Conservation (phyloP, 441 rosid genomes). For the Bruguiera hainesii region DNA sequence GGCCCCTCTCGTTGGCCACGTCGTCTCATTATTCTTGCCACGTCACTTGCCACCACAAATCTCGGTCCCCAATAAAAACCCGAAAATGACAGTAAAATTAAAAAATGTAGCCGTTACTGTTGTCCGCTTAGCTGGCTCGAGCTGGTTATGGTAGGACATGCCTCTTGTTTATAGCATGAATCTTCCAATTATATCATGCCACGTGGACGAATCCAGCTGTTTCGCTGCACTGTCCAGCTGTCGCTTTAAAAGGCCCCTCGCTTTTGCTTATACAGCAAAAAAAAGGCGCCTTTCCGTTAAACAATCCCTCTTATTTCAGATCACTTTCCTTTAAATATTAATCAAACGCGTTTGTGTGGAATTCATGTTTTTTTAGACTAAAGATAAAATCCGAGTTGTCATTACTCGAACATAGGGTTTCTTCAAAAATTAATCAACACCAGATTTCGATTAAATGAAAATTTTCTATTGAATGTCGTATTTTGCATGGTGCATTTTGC, state of each 20-base stretch:
- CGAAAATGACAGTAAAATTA: constrained; percentile 10
- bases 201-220: constrained; percentile 39
- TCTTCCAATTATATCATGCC: constrained; percentile 8
- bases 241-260: constrained; percentile 27
- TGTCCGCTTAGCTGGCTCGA: constrained; percentile 39
- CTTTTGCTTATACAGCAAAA: not conserved
- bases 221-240: constrained; percentile 40
- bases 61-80: not conserved
- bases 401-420: too few species aligned
- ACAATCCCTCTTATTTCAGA: too few species aligned
- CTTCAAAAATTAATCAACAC: too few species aligned
- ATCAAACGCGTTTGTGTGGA: too few species aligned
- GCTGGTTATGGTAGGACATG: constrained; percentile 36
- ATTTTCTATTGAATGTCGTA: too few species aligned
- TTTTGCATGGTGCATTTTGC: too few species aligned
- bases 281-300: not conserved
- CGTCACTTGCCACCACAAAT: constrained; percentile 40
- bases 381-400: too few species aligned
- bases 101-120: constrained; percentile 64
- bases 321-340: too few species aligned
- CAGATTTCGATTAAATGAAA: too few species aligned
- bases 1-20: constrained; percentile 8
- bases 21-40: constrained; percentile 31
- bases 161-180: constrained; percentile 3
- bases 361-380: too few species aligned